These are phyloP conservation scores for Pachysolen tannophilus DNA, from an alignment of 805 yeast species.

Conservation along the genomic window DNA sequence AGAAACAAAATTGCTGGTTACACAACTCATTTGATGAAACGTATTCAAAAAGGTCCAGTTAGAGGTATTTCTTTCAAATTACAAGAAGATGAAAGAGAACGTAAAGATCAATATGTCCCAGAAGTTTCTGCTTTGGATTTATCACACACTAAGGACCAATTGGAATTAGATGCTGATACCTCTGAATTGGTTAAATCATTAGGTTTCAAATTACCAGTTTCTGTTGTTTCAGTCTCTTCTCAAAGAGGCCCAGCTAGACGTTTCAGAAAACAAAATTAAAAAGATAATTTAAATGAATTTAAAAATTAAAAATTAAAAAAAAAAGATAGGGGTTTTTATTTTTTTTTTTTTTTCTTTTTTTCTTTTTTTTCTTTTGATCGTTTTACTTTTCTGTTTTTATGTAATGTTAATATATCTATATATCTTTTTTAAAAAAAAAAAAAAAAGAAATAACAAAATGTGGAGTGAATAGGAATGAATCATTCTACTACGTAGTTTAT, in stretches of 20 bases:
- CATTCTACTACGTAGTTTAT: not conserved
- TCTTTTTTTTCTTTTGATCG: not conserved
- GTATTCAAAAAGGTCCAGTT: conserved; percentile 99
- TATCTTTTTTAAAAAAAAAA: conserved; percentile 1
- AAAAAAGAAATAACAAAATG: too few species aligned
- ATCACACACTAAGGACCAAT: conserved; percentile 90
- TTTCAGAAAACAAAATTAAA: conserved; percentile 83
- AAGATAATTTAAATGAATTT: too few species aligned
- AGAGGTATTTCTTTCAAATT: conserved; percentile 99
- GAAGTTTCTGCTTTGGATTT: conserved; percentile 99
- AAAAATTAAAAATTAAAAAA: conserved; percentile 11
- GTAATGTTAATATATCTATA: not conserved
- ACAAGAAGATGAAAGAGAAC: conserved; percentile 99
- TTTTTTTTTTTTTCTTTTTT: conserved; percentile 6
- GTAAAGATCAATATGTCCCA: conserved; percentile 99
- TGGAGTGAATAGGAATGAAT: too few species aligned
- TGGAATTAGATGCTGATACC: conserved; percentile 96
- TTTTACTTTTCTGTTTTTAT: not conserved
- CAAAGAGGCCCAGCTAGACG: conserved; percentile 84
- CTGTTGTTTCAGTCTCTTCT: conserved; percentile 80
- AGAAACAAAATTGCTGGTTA: conserved; percentile 99
- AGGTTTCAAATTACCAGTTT: conserved; percentile 85
- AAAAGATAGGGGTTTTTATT: conserved; percentile 5
- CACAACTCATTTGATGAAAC: conserved; percentile 99
- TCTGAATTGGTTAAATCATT: conserved; percentile 89